phyloP scores from a whole-genome alignment of 2,329 filamentous ascomycete species.

The Diatrype stigma region DNA sequence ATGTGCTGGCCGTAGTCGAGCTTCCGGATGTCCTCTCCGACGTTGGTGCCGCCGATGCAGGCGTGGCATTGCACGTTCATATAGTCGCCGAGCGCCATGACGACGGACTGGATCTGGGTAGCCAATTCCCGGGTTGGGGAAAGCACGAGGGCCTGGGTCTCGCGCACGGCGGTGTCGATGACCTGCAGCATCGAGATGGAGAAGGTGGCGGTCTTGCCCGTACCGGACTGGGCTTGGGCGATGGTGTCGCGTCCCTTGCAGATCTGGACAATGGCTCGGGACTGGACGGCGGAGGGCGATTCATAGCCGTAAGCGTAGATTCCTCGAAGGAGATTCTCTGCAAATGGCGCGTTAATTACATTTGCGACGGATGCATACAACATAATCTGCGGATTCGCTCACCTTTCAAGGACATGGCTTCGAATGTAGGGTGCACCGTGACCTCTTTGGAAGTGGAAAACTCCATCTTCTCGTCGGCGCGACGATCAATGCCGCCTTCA shows the following conservation, averaged over 20 bases:
- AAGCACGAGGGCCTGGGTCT: conserved; percentile 91
- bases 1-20: conserved; percentile 98
- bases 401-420: conserved; percentile 93
- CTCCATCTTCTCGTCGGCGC: conserved; percentile 94
- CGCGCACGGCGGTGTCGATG: conserved; percentile 87
- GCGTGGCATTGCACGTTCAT: conserved; percentile 99
- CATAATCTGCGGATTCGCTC: no score
- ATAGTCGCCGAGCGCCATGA: conserved; percentile 99
- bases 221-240: conserved; percentile 94
- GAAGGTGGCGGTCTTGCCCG: conserved; percentile 94
- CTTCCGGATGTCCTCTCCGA: conserved; percentile 95
- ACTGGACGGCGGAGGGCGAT: conserved; percentile 95
- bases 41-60: conserved; percentile 96
- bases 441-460: conserved; percentile 98
- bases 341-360: conserved; percentile 5
- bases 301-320: conserved; percentile 99
- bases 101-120: conserved; percentile 96
- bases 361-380: conserved; percentile 1
- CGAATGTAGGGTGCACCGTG: conserved; percentile 87
- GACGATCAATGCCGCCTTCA: conserved; percentile 80
- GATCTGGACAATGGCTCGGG: conserved; percentile 95
- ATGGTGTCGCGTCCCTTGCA: conserved; percentile 99
- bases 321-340: conserved; percentile 89
- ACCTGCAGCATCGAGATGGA: conserved; percentile 95
- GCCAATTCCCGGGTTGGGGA: conserved; percentile 95